Base-by-base conservation (phyloP, 257 asterid species). In the Agastache rugosa region DNA sequence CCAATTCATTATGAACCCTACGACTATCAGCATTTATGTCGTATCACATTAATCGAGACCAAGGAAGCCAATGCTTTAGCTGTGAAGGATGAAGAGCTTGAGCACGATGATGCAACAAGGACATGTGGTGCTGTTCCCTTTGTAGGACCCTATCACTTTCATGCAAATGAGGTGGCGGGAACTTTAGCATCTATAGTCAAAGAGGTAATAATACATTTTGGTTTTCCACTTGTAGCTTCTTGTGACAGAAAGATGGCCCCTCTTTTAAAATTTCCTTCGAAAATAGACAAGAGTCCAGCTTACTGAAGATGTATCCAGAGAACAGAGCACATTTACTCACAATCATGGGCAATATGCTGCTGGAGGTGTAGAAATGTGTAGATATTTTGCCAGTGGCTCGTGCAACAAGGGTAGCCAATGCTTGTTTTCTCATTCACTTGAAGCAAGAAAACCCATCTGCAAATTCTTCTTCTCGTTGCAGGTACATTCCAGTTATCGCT, bases 321-420 rank as follows among this genome's bases (percentile, higher is more conserved):
- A 87, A 47, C 79, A 59, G 31, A 77, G 63, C 66, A 61, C 51
- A 50, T 25, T 16, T 66, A 62, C 64, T 45, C 31, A 51, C 45
- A 65, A 19, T 51, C 42, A 59, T 61, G 79, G 73, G 50, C 66
- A 53, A 74, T 69, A 56, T 72, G 75, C 68, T 67, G 73, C 71
- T 58, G 82, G 63, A 56, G 87, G 78, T 63, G 84, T 87, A 64
- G 56, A 88, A 22, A 54, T 90, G 50, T 94, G 98, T 78, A 89
- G 80, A 79, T 94, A 74, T 82, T 94, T 89, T 75, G 65, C 66
- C 53, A 79, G 39, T 59, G 99, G 99, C 22, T 61, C 37, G 72
- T 92, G 99, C 90, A 94, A 84, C 81, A 77, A 89, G 88, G 98
- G 97, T 27, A 85, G 84, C 83, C 86, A 83, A 23, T 94, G 99